A percentile compares a stretch with the other conserved stretches of the same genome.
Conservation (phyloP, 1,139 yeast species). For the Magnusiomyces fungicola region DNA sequence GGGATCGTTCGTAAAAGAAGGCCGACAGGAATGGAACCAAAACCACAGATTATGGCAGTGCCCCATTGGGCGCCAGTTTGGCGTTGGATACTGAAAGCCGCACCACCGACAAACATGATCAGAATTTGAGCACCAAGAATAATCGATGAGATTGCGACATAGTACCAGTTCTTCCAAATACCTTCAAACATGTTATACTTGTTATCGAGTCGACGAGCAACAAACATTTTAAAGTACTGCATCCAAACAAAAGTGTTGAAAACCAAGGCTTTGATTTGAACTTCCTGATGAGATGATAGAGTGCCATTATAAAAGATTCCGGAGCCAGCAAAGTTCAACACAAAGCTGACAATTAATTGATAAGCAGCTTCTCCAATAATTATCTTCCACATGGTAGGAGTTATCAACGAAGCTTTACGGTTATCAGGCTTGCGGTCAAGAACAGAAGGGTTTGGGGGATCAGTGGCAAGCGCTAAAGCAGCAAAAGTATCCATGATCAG, state of each 20-base stretch:
- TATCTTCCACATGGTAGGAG: constrained; percentile 98
- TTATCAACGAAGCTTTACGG: constrained; percentile 68
- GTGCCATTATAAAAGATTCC: constrained; percentile 54
- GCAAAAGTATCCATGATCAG: constrained; percentile 98
- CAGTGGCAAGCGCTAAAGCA: constrained; percentile 95
- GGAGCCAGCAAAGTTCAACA: constrained; percentile 70
- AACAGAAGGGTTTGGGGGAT: constrained; percentile 80
- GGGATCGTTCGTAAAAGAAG: constrained; percentile 69
- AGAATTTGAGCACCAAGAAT: constrained; percentile 80
- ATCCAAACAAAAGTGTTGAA: constrained; percentile 97
- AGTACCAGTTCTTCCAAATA: constrained; percentile 73
- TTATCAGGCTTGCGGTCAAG: constrained; percentile 82
- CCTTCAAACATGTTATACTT: constrained; percentile 80
- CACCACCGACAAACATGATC: constrained; percentile 96
- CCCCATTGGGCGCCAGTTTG: constrained; percentile 89
- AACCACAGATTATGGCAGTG: constrained; percentile 77
- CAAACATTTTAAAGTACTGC: constrained; percentile 89
- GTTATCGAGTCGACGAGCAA: constrained; percentile 87
- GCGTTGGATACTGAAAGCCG: constrained; percentile 75
- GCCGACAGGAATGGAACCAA: constrained; percentile 77
- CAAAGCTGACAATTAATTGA: constrained; percentile 74
- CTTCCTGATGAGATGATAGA: constrained; percentile 46
- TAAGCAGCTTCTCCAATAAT: constrained; percentile 76
- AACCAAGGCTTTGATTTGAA: constrained; percentile 72
- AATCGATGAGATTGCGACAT: constrained; percentile 58